Evolutionary conservation across 2,329 filamentous ascomycete genomes (phyloP).

Genomic region (Exophiala alcalophila): DNA sequence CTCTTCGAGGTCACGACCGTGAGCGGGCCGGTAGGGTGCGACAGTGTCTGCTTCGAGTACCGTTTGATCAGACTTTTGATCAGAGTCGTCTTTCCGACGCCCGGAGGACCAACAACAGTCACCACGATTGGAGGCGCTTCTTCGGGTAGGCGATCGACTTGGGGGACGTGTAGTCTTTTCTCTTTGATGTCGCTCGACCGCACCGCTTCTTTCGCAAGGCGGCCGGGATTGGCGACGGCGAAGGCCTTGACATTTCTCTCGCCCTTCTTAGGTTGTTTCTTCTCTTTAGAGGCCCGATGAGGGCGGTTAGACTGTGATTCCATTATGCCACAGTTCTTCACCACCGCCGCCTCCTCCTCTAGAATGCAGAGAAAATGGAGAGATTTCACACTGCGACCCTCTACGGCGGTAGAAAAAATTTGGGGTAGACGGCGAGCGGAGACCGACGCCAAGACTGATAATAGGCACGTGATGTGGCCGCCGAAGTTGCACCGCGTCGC

Average conservation of each 20-base stretch:
- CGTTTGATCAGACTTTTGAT: slow-evolving; percentile 90
- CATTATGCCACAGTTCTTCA: slow-evolving; percentile 48
- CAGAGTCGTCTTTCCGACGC: slow-evolving; percentile 92
- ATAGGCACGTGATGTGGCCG: too few species aligned
- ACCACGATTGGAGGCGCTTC: slow-evolving; percentile 92
- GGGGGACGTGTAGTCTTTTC: slow-evolving; percentile 91
- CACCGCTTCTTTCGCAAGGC: slow-evolving; percentile 65
- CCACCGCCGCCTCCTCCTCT: slow-evolving; percentile 14
- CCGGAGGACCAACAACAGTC: slow-evolving; percentile 89
- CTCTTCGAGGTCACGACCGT: slow-evolving; percentile 97
- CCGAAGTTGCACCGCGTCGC: too few species aligned
- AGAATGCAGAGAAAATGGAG: slow-evolving; percentile 4
- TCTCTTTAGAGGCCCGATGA: slow-evolving; percentile 84
- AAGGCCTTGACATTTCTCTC: slow-evolving; percentile 87
- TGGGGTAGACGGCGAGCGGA: slow-evolving; percentile 2
- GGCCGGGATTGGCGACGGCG: slow-evolving; percentile 76
- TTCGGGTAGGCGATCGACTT: slow-evolving; percentile 92
- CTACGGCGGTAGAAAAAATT: slow-evolving; percentile 8
- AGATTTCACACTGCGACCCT: slow-evolving; percentile 5
- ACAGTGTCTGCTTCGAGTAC: slow-evolving; percentile 93
- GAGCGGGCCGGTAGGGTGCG: slow-evolving; percentile 83
- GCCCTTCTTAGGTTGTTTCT: slow-evolving; percentile 69
- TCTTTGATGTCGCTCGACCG: slow-evolving; percentile 66
- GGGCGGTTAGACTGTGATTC: slow-evolving; percentile 80
- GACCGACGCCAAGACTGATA: too few species aligned